Evolutionary conservation across 768 basidiomycete genomes (phyloP), one percentile per base, ranked within the genome.

Genomic region (Pleurotus salmoneostramineus): DNA sequence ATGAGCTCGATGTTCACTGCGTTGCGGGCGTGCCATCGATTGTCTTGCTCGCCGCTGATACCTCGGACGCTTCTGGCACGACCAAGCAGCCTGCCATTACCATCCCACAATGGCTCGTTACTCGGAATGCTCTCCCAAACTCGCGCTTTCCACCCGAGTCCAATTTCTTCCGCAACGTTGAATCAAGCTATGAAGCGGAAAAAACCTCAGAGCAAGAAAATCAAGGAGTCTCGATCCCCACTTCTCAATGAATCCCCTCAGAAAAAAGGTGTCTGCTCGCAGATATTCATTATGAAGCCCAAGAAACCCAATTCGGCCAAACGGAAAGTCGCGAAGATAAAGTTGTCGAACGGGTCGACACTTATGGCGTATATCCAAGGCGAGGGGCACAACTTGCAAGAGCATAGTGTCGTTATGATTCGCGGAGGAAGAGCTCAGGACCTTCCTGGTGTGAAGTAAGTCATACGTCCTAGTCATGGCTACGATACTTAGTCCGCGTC

Each of bases 221-320:
- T 75, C 12, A 64, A 72, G 47, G 82, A 83, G 62, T 75, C 83
- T n/a, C 83, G 79, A 63, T 87, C 95, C 0, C 97, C 97, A 0
- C 83, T 95, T 7, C 82, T 99, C 14, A 76, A 89, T 55, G 77
- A 71, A 27, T 88, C 83, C 66, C 91, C 90, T 5, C 95, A 98
- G 75, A 84, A 85, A 65, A 97, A 97, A 68, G 97, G 92, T 48
- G 95, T 99, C 60, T 92, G 92, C 70, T 84, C 88, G 42, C 84
- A 87, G 62, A 79, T 93, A 42, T 84, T 87, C 63, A 91, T 86
- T 54, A 83, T 82, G 62, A 91, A 87, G 65, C 97, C 97, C 21
- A 97, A 94, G 79, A 99, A 99, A 69, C 97, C 97, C 61, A 99
- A 99, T 73, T 98, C 96, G 8, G 95, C 95, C 37, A 94, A 97